Base-by-base conservation (phyloP, 352 stramenopile species). In the Pythium pectinolyticum region DNA sequence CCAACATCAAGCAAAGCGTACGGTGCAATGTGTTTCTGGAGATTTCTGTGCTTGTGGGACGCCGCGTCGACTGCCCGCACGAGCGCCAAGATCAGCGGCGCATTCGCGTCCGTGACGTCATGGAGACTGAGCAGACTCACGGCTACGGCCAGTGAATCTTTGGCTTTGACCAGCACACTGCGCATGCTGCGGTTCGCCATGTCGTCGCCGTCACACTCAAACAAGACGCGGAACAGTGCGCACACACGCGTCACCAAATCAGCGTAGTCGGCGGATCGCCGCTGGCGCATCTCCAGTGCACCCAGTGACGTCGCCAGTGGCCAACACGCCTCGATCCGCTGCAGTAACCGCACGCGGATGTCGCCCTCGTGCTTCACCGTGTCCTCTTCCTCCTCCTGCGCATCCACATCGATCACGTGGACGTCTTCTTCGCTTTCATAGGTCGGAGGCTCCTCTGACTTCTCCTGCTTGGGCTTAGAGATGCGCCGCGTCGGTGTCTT, bases 51-150 rank as follows among this genome's bases (percentile, higher is more conserved):
- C 63, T 66, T 65, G 2, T 61, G 22, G 2, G 63, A 54, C 2
- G 63, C 63, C 2, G 50, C 50, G 22, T 70, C 56, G 7, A 70
- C 57, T 19, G 63, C 63, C 27, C 52, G 51, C n/a, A 62, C 50
- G 15, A 70, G 63, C 27, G 63, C 25, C 8, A 70, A 37, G 41
- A 70, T 70, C 20, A 37, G 11, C 17, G 40, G 39, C 31, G 63
- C 50, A 19, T 54, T 62, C 11, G 39, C 31, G 20, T 54, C 34
- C 2, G 39, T 55, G 24, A 66, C 50, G 2, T 58, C 43, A 28
- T 70, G 63, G 49, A 70, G 63, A 35, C 22, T 66, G 3, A 70
- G 34, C 27, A 66, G 22, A 40, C 63, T 70, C 63, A 70, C 63
- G 14, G 63, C 63, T 2, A 70, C 63, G 17, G 63, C 56, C 8